phyloP scores from a whole-genome alignment of 1,139 yeast species.

The Zygotorulaspora mrakii region DNA sequence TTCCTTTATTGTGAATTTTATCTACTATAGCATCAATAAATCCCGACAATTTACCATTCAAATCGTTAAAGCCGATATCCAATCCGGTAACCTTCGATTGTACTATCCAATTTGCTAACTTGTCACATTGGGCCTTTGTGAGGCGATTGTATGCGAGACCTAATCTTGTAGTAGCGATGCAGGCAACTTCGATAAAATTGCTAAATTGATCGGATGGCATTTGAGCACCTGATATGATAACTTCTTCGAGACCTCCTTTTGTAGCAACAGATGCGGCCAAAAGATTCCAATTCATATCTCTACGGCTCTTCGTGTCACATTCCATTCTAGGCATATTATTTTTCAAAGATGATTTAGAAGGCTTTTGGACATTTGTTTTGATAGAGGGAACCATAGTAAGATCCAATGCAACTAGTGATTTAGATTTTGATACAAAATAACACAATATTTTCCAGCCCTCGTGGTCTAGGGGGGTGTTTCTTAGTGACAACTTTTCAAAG shows the following conservation, averaged over 20 bases:
- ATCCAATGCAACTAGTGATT: constrained; percentile 54
- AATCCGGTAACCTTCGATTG: constrained; percentile 45
- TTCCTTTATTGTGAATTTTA: constrained; percentile 26
- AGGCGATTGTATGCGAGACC: constrained; percentile 70
- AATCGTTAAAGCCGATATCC: constrained; percentile 70
- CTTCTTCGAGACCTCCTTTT: constrained; percentile 69
- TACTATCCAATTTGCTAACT: constrained; percentile 50
- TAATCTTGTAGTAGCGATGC: constrained; percentile 49
- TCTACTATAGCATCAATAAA: constrained; percentile 43
- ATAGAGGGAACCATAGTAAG: constrained; percentile 68
- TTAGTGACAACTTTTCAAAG: constrained; percentile 61
- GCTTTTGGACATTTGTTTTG: constrained; percentile 53
- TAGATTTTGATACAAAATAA: constrained; percentile 59
- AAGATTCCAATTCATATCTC: constrained; percentile 73
- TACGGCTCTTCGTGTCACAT: constrained; percentile 53
- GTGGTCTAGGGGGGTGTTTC: constrained; percentile 65
- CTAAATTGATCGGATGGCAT: constrained; percentile 54
- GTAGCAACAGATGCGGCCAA: constrained; percentile 65
- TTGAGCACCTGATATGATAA: constrained; percentile 69
- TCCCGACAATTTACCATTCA: constrained; percentile 51
- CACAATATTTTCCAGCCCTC: constrained; percentile 72
- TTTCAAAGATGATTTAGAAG: constrained; percentile 37
- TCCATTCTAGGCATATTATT: constrained; percentile 49
- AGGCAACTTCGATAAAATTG: constrained; percentile 51
- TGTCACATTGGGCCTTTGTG: constrained; percentile 47